Conservation (phyloP, 2,329 filamentous ascomycete species). For the Trichoderma simmonsii region DNA sequence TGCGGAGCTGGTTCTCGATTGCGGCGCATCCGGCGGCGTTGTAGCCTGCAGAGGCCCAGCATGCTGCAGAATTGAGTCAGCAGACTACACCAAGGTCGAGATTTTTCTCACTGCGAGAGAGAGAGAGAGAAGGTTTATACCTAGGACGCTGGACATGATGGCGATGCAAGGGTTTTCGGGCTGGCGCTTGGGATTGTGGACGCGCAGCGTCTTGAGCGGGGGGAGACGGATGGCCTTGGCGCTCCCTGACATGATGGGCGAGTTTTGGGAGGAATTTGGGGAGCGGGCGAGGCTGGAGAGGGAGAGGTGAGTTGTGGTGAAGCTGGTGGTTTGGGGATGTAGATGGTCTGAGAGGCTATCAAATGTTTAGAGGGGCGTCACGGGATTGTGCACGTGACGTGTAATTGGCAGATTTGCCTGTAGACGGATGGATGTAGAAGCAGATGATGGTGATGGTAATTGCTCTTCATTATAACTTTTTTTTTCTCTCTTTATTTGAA, state of each 20-base stretch:
- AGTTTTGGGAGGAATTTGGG: not conserved
- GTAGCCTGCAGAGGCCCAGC: conserved; percentile 79
- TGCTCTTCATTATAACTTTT: not conserved
- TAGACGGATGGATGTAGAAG: too few species aligned
- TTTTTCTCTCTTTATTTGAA: not conserved
- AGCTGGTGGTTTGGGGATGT: conserved; percentile 1
- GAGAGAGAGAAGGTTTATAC: conserved; percentile 32
- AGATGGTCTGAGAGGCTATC: not conserved
- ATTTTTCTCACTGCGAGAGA: not conserved
- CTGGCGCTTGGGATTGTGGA: conserved; percentile 50
- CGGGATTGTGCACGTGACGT: conserved; percentile 8
- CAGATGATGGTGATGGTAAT: not conserved
- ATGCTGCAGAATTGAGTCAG: conserved; percentile 50
- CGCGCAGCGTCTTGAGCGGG: conserved; percentile 53
- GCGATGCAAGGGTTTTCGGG: conserved; percentile 52
- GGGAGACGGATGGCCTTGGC: conserved; percentile 56
- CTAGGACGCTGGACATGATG: conserved; percentile 57
- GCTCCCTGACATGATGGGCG: conserved; percentile 40
- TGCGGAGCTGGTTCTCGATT: conserved; percentile 58
- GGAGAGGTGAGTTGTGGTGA: not conserved
- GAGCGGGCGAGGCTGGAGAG: not conserved
- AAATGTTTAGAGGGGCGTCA: not conserved
- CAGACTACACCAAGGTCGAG: not conserved
- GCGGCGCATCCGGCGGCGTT: conserved; percentile 57
- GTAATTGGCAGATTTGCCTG: not conserved